A percentile compares a stretch with the other conserved stretches of the same genome.
phyloP scores from a whole-genome alignment of 2,329 filamentous ascomycete species.

The Hypoxylon sp. region DNA sequence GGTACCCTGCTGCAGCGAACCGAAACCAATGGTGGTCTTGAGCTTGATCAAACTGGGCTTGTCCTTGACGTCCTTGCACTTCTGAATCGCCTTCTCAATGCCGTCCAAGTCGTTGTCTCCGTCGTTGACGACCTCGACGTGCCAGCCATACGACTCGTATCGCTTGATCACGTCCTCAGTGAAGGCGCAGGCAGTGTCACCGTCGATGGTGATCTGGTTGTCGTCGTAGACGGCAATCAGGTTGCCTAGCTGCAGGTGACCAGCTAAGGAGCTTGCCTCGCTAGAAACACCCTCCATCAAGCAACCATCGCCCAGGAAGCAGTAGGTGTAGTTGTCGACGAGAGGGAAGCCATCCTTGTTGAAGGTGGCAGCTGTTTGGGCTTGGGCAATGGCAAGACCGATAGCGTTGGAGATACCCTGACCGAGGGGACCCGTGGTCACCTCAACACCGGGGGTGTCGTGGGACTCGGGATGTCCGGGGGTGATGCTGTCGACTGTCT shows the following conservation, averaged over 20 bases:
- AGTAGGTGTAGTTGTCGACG: constrained; percentile 96
- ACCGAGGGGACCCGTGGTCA: constrained; percentile 96
- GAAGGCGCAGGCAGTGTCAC: constrained; percentile 94
- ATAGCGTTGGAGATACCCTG: constrained; percentile 98
- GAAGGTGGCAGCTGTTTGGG: constrained; percentile 88
- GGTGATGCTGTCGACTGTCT: constrained; percentile 74
- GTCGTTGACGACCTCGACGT: constrained; percentile 82
- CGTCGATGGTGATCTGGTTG: constrained; percentile 96
- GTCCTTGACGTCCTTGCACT: constrained; percentile 86
- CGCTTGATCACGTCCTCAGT: constrained; percentile 95
- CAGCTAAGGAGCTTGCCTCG: constrained; percentile 90
- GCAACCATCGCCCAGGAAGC: constrained; percentile 97
- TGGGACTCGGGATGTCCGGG: constrained; percentile 96
- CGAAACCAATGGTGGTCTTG: constrained; percentile 96
- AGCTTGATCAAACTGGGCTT: constrained; percentile 98
- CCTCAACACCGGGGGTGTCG: constrained; percentile 96
- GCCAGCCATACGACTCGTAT: constrained; percentile 98
- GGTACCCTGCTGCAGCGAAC: constrained; percentile 91
- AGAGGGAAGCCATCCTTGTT: constrained; percentile 96
- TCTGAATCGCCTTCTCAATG: constrained; percentile 88
- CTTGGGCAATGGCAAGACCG: constrained; percentile 95
- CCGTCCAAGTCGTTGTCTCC: constrained; percentile 87
- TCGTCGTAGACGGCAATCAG: constrained; percentile 97
- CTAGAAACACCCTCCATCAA: constrained; percentile 97
- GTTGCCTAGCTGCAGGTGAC: constrained; percentile 97